phyloP scores from a whole-genome alignment of 306 rosid species.

The Dalbergia cultrata region DNA sequence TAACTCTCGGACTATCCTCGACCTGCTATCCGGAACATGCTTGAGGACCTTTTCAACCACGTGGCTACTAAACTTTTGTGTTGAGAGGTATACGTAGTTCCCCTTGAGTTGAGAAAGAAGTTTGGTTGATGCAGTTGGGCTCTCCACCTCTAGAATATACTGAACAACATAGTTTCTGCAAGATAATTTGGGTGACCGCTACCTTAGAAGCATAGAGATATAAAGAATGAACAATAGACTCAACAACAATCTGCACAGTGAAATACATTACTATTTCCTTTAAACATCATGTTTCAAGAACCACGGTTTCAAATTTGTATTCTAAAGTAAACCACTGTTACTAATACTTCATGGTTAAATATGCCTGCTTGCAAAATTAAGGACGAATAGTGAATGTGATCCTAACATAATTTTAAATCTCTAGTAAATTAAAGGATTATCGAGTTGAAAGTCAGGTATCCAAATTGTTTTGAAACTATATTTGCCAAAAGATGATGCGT shows the following conservation, averaged over 20 bases:
- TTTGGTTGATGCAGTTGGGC: slow-evolving; percentile 49
- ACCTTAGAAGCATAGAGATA: slow-evolving; percentile 11
- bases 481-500: too few species aligned
- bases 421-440: background rate
- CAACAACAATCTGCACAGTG: background rate
- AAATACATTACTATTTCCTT: background rate
- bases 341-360: too few species aligned
- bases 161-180: slow-evolving; percentile 85
- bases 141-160: slow-evolving; percentile 62
- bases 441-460: background rate
- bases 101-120: slow-evolving; percentile 66
- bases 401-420: background rate
- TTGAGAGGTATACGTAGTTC: slow-evolving; percentile 59
- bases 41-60: slow-evolving; percentile 77
- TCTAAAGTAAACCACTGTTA: background rate
- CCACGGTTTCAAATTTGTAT: background rate
- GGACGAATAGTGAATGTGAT: background rate
- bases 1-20: slow-evolving; percentile 65
- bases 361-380: background rate
- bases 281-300: background rate
- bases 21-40: slow-evolving; percentile 56
- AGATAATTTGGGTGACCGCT: background rate
- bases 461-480: too few species aligned
- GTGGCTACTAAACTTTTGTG: slow-evolving; percentile 77
- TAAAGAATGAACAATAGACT: background rate